Base-by-base conservation (phyloP, 2,329 filamentous ascomycete species). In the Metarhizium album region DNA sequence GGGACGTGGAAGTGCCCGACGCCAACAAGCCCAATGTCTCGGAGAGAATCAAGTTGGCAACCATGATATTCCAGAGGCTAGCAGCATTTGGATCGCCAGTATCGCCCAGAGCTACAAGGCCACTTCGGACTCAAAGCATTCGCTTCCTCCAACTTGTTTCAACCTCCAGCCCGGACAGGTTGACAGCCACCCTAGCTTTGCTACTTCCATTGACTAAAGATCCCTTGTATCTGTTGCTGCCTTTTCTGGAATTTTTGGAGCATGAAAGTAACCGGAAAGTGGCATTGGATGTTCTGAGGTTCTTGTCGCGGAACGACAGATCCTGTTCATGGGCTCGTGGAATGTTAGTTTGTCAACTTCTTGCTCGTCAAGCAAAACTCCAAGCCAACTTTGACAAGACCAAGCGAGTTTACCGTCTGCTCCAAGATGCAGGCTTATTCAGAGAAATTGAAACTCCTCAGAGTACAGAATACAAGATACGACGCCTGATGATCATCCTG, bases 361-460 rank as follows among this genome's bases (percentile, higher is more conserved):
- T 61, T 24, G 31, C 22, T 20, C 46, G 50, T 18, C 47, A 54
- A 13, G 46, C 38, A 3, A 50, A 45, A 23, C 11, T 20, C 8
- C 37, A 50, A 20, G 42, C 33, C 7, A 38, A 18, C 18, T 59
- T 57, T 20, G 29, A 46, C 2, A 29, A 53, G 23, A 58, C 59
- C 38, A 64, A 60, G 42, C 49, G 56, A 7, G 54, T 66, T 20
- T 65, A 67, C 40, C 33, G 33, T 2, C 46, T 62, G 11, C 51
- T 66, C n/a, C 60, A 61, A 45, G 56, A 58, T 48, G 58, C 59
- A 9, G 64, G 64, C 1, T 46, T 68, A 6, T 66, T 63, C 40
- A 43, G 52, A 2, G 27, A 53, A 2, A 51, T 51, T 13, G n/a
- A 52, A 4, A 50, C 62, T 13, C 31, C 59, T 5, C 27, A 24